phyloP scores from a whole-genome alignment of 2,329 filamentous ascomycete genomes.

The Paecilomyces dactylethromorphus region DNA sequence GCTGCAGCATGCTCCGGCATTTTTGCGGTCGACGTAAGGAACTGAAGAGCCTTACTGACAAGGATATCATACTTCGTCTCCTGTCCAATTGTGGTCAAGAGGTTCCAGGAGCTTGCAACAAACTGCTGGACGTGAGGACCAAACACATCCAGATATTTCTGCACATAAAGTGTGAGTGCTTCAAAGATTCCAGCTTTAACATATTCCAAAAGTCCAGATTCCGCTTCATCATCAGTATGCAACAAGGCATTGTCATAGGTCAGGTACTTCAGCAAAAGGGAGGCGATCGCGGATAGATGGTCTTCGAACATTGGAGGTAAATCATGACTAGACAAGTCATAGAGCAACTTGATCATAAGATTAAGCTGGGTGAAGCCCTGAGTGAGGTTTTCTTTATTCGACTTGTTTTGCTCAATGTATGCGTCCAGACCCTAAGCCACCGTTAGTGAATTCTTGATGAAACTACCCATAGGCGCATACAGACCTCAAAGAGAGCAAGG shows the following conservation, averaged over 20 bases:
- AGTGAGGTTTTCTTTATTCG: conserved; percentile 67
- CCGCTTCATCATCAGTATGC: conserved; percentile 79
- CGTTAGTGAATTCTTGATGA: conserved; percentile 1
- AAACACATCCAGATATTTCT: conserved; percentile 95
- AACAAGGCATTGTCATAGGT: conserved; percentile 80
- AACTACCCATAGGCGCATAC: conserved; percentile 14
- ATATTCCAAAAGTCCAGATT: conserved; percentile 75
- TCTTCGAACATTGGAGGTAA: conserved; percentile 92
- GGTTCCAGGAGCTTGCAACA: conserved; percentile 82
- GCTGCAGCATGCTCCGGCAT: conserved; percentile 70
- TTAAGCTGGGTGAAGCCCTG: conserved; percentile 80
- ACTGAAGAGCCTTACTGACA: conserved; percentile 90
- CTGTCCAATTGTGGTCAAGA: conserved; percentile 77
- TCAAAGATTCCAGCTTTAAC: conserved; percentile 94
- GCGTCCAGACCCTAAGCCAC: conserved; percentile 37
- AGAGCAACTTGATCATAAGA: conserved; percentile 83
- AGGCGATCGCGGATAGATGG: conserved; percentile 68
- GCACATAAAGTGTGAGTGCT: conserved; percentile 77
- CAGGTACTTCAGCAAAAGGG: conserved; percentile 85
- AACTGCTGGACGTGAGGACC: conserved; percentile 73
- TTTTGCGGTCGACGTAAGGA: conserved; percentile 81
- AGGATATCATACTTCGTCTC: conserved; percentile 92
- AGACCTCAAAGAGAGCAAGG: conserved; percentile 67
- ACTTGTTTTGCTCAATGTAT: conserved; percentile 64
- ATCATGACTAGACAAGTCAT: conserved; percentile 96